Evolutionary conservation across 1,139 yeast genomes (phyloP).

Genomic region (Scheffersomyces stambukii): DNA sequence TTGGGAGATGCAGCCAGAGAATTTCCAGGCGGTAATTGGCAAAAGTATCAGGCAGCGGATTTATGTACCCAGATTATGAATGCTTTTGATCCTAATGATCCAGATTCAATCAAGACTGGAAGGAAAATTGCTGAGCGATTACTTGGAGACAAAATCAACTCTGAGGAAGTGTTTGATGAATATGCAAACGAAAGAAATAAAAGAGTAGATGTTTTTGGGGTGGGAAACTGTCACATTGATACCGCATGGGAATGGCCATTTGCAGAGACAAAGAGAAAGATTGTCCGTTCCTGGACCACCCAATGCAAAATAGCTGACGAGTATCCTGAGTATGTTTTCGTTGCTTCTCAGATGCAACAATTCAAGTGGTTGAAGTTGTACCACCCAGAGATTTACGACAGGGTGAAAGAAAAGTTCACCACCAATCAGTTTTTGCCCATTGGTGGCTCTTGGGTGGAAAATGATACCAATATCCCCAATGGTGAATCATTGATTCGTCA

Average conservation of each 20-base stretch:
- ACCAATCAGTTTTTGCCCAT: conserved; percentile 80
- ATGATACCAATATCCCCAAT: conserved; percentile 89
- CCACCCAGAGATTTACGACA: conserved; percentile 73
- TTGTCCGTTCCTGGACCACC: conserved; percentile 93
- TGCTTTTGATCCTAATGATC: conserved; percentile 60
- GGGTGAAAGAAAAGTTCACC: conserved; percentile 61
- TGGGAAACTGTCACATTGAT: conserved; percentile 96
- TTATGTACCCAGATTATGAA: conserved; percentile 79
- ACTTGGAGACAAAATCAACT: conserved; percentile 63
- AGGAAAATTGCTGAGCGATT: conserved; percentile 61
- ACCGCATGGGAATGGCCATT: conserved; percentile 99
- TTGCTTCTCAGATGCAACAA: conserved; percentile 94
- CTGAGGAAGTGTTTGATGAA: conserved; percentile 53
- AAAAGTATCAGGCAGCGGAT: conserved; percentile 77
- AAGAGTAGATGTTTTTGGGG: conserved; percentile 59
- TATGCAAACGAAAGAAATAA: conserved; percentile 14
- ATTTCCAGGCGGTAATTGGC: conserved; percentile 69
- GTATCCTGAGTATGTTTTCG: conserved; percentile 91
- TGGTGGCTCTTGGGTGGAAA: conserved; percentile 98
- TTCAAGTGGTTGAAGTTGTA: conserved; percentile 85
- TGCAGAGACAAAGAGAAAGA: conserved; percentile 88
- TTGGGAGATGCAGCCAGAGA: conserved; percentile 90
- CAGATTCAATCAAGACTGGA: conserved; percentile 49
- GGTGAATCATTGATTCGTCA: conserved; percentile 92
- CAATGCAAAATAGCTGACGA: conserved; percentile 80